Base-by-base conservation (phyloP, 2,329 filamentous ascomycete genomes). In the Furcasterigmium furcatum region DNA sequence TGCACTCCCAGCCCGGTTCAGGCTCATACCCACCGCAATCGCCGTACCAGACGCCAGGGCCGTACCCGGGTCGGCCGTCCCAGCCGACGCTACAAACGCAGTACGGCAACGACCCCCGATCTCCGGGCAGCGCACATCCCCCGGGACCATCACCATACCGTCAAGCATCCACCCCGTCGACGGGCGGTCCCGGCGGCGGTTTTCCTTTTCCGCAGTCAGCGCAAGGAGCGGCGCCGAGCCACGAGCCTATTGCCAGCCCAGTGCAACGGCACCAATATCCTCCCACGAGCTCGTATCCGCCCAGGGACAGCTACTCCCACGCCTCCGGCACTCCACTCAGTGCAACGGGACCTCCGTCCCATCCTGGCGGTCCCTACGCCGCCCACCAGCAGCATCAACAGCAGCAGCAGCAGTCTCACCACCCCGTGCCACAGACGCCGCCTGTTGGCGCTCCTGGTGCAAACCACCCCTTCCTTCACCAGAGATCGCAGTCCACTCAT, bases 401-500 rank as follows among this genome's bases (percentile, higher is more conserved):
- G n/a, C n/a, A 45, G 48, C 65, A 65, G 44, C 56, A 56, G 12
- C 54, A 55, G 21, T 55, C 46, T 59, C 52, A 46, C 25, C 58
- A 66, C 41, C 52, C 60, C 9, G 53, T 72, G 50, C 74, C 70
- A 30, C 71, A 72, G 50, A 72, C 70, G 39, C 67, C 71, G 13
- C 70, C 70, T 3, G 60, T 72, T 20, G 66, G 62, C n/a, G 66
- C 68, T 4, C 62, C 70, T 4, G 65, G 64, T 35, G 61, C 62
- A 14, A 58, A 56, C 4, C 60, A 60, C 34, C 48, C 60, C n/a
- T 64, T 62, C 39, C 43, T 60, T 5, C 65, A 75, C 46, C 72
- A 73, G 49, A 65, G 79, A 55, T 80, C 80, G 35, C 76, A 76
- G 46, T 84, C 80, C 19, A 67, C 74, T 6, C 77, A 83, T 45